Base-by-base conservation (phyloP, 2,329 filamentous ascomycete species). In the Massarina eburnea region DNA sequence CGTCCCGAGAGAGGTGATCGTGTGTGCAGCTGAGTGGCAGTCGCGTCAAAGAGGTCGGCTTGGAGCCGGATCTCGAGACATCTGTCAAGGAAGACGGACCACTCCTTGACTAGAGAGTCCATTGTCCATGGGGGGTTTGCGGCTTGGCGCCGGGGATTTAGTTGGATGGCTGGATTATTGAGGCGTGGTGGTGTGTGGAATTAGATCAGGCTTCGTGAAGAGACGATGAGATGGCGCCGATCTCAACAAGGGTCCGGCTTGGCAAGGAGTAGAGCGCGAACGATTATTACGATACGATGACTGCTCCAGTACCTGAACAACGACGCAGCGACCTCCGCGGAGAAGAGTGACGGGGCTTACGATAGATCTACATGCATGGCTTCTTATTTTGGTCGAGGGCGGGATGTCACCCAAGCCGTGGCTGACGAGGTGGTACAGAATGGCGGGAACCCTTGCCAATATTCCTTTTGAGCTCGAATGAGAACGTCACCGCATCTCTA, bases 101-200 rank as follows among this genome's bases (percentile, higher is more conserved):
- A 71, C 50, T 65, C 54, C 46, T 62, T 62, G 49, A 59, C 41
- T 43, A 66, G 56, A 38, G 61, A 58, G 37, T 70, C 67, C 67
- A 70, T 68, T 45, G 39, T 46, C 59, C 59, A 64, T 63, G 54
- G 48, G 54, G 26, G 43, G 24, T 36, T 36, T 35, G 39, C 43
- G 54, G 50, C 45, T 45, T 37, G 43, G 41, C 39, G 45, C 49
- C 51, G 57, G 41, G 54, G 37, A n/a, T 27, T 26, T 50, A 49
- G 45, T 33, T 43, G 51, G 39, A 49, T 45, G 42, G 43, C 45
- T 52, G 49, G 14, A 47, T 48, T 58, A 58, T 52, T 50, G 50
- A 50, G 51, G 49, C 49, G 47, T 54, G 51, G 43, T 52, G 49
- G 45, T 49, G 46, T 20, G 45, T 53, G 48, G 46, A 45, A 39